Evolutionary conservation across 495 filamentous ascomycete genomes (phyloP), one percentile per base, ranked within the genome.

Genomic region (Barbatosphaeria neglecta): DNA sequence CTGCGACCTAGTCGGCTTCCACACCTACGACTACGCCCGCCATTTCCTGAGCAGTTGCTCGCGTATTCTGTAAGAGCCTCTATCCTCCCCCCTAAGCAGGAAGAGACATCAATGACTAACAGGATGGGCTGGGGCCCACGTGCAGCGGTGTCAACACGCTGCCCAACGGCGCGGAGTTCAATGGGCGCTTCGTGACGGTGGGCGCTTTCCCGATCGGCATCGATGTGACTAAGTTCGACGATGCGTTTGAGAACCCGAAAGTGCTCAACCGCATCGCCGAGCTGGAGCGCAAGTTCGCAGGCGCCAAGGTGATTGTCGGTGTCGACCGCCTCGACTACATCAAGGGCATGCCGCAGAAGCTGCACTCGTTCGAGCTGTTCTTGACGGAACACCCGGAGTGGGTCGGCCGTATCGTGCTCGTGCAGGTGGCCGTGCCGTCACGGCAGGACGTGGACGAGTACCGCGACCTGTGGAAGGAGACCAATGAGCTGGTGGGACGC

Each of bases 391-490:
- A 97, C 47, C 90, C 90, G 2, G 89, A 95, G 60, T 83, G 87
- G 78, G 82, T 89, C 42, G 86, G 87, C 39, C 93, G 90, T 59
- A 84, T 95, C 9, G 84, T 93, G 15, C 74, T 97, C 6, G 87
- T 97, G 16, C 90, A 95, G 62, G 87, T 97, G 7, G 90, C 90
- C 1, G 86, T 97, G 1, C 90, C 90, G 2, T 89, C 83, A 52
- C 77, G 90, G 27, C 83, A 89, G 48, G 90, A 97, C 58, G 90
- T 97, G 39, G 90, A 95, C 61, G 90, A 95, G 59, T 95, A 97
- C 58, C 87, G 95, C 62, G 92, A 95, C 50, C 71, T 97, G 15
- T 80, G 90, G 17, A 83, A 82, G 15, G 83, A 92, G n/a, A 80
- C 95, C 46, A 89, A 90, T 54, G 88, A 90, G 56, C 72, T 94